Evolutionary conservation across 305 asterid genomes (phyloP), one percentile per base, ranked within the genome.

Genomic region (Fraxinus angustifolia): DNA sequence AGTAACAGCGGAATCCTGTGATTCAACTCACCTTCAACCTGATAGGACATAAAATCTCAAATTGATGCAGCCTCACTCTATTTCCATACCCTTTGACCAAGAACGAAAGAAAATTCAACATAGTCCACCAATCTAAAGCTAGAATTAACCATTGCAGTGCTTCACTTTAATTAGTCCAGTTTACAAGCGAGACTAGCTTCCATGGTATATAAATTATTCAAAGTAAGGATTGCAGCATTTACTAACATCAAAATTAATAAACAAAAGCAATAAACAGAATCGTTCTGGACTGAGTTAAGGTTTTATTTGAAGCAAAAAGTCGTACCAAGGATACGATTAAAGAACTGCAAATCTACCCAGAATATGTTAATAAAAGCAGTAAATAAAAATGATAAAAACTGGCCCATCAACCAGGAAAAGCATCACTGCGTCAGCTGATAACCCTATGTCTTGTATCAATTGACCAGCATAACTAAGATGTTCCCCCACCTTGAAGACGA

Each of bases 401-500:
- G 35, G n/a, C 35, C 26, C 73, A 12, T 67, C 36, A 67, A 67
- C 73, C 73, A 67, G 36, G 36, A 4, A 67, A 67, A 23, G 73
- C 73, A 10, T 28, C 45, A 73, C 67, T 62, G 78, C 19, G 48
- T 65, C 31, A 72, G 33, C 79, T 58, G 19, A 78, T 62, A 68
- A 77, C 75, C 77, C 73, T 56, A 67, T 67, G 73, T 67, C 73
- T 67, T 26, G 17, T 67, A 67, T 79, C 72, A 84, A 79, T 81
- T 74, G 77, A 83, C 84, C 71, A 85, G 82, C 85, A 89, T 82
- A 78, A 90, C 34, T 89, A 89, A 83, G 84, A 87, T 73, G 83
- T 89, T 45, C 87, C 90, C 68, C 86, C 91, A 72, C 84, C 87
- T 79, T 86, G 90, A 73, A 86, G 72, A 38, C 80, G 82, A 76